Percentiles rank a stretch among this genome's conserved stretches.
These are phyloP conservation scores for Lachancea waltii DNA, from an alignment of 805 yeast species.

Conservation along the genomic window DNA sequence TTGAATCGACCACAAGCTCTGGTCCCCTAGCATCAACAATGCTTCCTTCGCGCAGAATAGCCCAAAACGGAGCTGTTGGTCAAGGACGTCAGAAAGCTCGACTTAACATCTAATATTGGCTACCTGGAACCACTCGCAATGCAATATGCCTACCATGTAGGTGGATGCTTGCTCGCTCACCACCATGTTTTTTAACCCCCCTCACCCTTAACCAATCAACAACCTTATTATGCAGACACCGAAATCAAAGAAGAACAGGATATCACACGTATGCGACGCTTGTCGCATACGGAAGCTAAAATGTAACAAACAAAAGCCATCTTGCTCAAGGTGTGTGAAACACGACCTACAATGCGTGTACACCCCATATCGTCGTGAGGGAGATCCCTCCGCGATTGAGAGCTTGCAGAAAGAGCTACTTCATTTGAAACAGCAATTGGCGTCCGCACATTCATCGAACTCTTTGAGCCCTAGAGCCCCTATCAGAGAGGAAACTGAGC, in stretches of 20 bases:
- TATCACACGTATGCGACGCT: slow-evolving; percentile 9
- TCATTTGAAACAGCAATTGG: slow-evolving; percentile 1
- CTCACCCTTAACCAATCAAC: neutral
- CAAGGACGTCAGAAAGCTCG: too few species aligned
- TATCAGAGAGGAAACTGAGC: too few species aligned
- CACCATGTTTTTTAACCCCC: neutral
- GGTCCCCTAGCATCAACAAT: too few species aligned
- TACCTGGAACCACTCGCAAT: slow-evolving; percentile 7
- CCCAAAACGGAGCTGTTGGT: too few species aligned
- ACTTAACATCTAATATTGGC: slow-evolving; percentile 6
- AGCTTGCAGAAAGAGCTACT: slow-evolving; percentile 4
- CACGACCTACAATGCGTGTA: slow-evolving; percentile 7
- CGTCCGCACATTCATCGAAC: neutral
- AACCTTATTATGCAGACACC: slow-evolving; percentile 3
- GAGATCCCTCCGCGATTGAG: slow-evolving; percentile 3
- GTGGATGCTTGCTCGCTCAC: slow-evolving; percentile 6
- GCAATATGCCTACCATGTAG: slow-evolving; percentile 1
- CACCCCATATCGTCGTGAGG: slow-evolving; percentile 6
- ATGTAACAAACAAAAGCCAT: slow-evolving; percentile 7
- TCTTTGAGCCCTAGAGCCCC: too few species aligned
- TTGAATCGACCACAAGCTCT: too few species aligned
- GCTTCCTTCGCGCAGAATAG: too few species aligned
- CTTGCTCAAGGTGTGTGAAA: slow-evolving; percentile 7
- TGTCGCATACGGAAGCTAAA: slow-evolving; percentile 8
- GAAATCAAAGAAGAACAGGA: slow-evolving; percentile 2